Percentiles rank a stretch among this genome's conserved stretches.
Evolutionary conservation across 1,284 basidiomycete species (phyloP).

Genomic region (Rhodotorula sp.): DNA sequence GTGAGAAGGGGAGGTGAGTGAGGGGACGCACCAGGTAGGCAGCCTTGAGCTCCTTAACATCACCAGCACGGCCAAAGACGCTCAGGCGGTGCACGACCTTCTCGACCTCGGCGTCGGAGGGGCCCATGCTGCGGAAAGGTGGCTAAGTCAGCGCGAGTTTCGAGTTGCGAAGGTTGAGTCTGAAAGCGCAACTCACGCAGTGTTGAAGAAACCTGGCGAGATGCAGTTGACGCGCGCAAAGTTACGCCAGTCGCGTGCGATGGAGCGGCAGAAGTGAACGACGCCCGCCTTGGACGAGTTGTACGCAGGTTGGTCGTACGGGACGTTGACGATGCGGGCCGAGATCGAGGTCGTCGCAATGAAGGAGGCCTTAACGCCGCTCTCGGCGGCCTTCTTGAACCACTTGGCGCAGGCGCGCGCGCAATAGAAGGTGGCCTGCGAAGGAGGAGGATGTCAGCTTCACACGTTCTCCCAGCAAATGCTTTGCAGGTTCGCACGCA

Average conservation of each 20-base stretch:
- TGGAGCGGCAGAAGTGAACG: conserved; percentile 59
- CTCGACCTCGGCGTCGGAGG: conserved; percentile 31
- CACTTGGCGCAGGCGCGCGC: conserved; percentile 49
- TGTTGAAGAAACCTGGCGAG: conserved; percentile 49
- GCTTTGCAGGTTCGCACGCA: no score
- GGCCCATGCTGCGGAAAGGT: conserved; percentile 38
- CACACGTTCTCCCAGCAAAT: no score
- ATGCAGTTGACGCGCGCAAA: conserved; percentile 49
- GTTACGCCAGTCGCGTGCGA: conserved; percentile 63
- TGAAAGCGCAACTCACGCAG: conserved; percentile 7
- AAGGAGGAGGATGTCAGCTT: no score
- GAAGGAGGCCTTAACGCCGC: conserved; percentile 50
- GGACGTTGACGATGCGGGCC: conserved; percentile 56
- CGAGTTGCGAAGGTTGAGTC: not conserved
- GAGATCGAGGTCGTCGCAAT: conserved; percentile 60
- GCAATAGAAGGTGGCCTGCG: conserved; percentile 51
- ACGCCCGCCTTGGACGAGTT: conserved; percentile 57
- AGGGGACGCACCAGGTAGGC: conserved; percentile 17
- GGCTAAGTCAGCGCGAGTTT: not conserved
- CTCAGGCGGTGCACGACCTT: conserved; percentile 43
- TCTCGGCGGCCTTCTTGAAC: conserved; percentile 39
- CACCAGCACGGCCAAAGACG: conserved; percentile 45
- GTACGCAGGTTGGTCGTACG: conserved; percentile 40
- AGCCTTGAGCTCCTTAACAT: conserved; percentile 49
- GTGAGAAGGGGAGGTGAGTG: no score